A percentile compares a stretch with the other conserved stretches of the same genome.
Evolutionary conservation across 306 rosid species (phyloP).

Genomic region (Rosa rugosa): DNA sequence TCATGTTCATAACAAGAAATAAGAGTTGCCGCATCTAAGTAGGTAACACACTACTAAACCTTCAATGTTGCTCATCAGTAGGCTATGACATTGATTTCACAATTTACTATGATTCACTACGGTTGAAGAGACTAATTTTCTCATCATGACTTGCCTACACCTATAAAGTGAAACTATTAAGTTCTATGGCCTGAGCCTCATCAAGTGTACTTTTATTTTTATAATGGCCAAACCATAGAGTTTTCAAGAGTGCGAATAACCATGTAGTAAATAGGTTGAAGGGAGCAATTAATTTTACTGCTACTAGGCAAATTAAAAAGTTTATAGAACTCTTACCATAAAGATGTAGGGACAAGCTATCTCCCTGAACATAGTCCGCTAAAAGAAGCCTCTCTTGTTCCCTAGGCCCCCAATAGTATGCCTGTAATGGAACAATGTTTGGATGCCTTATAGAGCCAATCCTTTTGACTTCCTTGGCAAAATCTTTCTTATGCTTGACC

Average conservation of each 20-base stretch:
- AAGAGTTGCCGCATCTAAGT: not conserved
- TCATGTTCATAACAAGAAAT: not conserved
- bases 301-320: not conserved
- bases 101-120: not conserved
- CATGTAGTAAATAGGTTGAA: not conserved
- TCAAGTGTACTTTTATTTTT: not conserved
- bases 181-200: not conserved
- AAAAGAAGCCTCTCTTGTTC: conserved; percentile 99
- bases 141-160: not conserved
- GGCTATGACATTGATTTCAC: not conserved
- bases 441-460: conserved; percentile 91
- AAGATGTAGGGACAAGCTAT: conserved; percentile 93
- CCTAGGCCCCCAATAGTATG: conserved; percentile 98
- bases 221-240: not conserved
- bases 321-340: conserved; percentile 62
- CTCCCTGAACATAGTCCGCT: conserved; percentile 84
- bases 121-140: not conserved
- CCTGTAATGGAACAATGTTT: conserved; percentile 79
- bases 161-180: not conserved
- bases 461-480: conserved; percentile 89
- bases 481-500: conserved; percentile 93
- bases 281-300: not conserved
- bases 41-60: not conserved
- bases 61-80: not conserved
- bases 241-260: not conserved